phyloP scores from a whole-genome alignment of 2,329 filamentous ascomycete species.

The Didymella pinodella region DNA sequence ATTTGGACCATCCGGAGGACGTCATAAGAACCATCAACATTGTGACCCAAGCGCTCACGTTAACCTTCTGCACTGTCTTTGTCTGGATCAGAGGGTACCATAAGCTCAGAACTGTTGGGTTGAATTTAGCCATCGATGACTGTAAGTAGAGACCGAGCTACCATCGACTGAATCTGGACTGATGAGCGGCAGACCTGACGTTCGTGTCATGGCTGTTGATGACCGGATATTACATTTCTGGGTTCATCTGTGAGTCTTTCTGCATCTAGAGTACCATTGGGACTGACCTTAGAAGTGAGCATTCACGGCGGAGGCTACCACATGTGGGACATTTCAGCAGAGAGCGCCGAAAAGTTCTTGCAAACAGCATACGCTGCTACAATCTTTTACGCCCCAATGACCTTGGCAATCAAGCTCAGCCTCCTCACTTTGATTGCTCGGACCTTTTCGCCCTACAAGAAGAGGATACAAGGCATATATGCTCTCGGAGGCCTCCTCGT shows the following conservation, averaged over 20 bases:
- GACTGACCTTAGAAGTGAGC: conserved; percentile 13
- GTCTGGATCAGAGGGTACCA: conserved; percentile 21
- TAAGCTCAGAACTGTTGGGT: conserved; percentile 15
- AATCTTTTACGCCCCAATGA: conserved; percentile 31
- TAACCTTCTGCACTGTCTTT: conserved; percentile 18
- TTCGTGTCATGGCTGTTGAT: conserved; percentile 18
- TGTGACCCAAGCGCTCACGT: conserved; percentile 20
- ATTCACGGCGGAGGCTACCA: conserved; percentile 24
- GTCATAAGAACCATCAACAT: conserved; percentile 22
- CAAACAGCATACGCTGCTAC: conserved; percentile 22
- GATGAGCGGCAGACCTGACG: conserved; percentile 12
- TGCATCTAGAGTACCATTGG: background rate
- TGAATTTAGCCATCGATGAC: conserved; percentile 20
- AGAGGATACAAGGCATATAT: conserved; percentile 24
- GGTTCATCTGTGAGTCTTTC: conserved; percentile 8
- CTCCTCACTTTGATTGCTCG: conserved; percentile 36
- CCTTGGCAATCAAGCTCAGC: conserved; percentile 33
- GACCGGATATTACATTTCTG: conserved; percentile 20
- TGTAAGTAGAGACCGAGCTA: conserved; percentile 16
- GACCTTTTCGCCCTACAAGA: conserved; percentile 29
- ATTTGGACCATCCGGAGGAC: conserved; percentile 20
- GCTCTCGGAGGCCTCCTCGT: conserved; percentile 21
- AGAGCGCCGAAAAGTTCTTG: conserved; percentile 10
- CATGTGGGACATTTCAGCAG: conserved; percentile 20
- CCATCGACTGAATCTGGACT: background rate